A percentile compares a stretch with the other conserved stretches of the same genome.
Conservation (phyloP, 73 alveolate species). For the Durusdinium trenchii region DNA sequence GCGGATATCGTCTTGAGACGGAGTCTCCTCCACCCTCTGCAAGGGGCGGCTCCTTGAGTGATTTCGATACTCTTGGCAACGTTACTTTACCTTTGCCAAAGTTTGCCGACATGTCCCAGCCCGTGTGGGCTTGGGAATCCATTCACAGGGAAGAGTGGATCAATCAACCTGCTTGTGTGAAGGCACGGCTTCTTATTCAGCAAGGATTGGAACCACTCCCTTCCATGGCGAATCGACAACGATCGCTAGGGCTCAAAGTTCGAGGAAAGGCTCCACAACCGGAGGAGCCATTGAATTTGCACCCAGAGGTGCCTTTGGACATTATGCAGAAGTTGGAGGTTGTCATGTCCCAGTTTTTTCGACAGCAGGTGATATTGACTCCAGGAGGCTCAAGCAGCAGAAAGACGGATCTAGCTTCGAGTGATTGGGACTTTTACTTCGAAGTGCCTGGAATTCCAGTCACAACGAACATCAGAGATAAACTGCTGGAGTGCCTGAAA, state of each 20-base stretch:
- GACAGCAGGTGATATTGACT: neutral
- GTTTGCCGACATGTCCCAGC: neutral
- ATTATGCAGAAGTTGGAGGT: neutral
- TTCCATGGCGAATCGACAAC: neutral
- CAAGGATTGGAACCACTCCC: neutral
- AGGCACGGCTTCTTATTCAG: neutral
- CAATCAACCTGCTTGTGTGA: neutral
- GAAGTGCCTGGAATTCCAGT: neutral
- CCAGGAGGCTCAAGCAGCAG: constrained; percentile 46
- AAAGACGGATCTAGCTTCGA: neutral
- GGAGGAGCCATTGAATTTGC: neutral
- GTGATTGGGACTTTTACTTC: constrained; percentile 39
- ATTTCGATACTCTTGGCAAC: too few species aligned
- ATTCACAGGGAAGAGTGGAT: neutral
- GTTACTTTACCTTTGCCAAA: too few species aligned
- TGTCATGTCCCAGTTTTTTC: neutral
- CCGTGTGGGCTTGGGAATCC: neutral
- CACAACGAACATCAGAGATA: neutral
- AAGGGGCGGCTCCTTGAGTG: too few species aligned
- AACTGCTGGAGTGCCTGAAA: neutral
- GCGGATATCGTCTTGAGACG: too few species aligned
- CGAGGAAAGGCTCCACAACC: neutral
- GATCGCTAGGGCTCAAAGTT: neutral
- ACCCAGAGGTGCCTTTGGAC: neutral
- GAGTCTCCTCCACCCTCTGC: too few species aligned